Base-by-base conservation (phyloP, 2,329 filamentous ascomycete genomes). In the Diplodia corticola region DNA sequence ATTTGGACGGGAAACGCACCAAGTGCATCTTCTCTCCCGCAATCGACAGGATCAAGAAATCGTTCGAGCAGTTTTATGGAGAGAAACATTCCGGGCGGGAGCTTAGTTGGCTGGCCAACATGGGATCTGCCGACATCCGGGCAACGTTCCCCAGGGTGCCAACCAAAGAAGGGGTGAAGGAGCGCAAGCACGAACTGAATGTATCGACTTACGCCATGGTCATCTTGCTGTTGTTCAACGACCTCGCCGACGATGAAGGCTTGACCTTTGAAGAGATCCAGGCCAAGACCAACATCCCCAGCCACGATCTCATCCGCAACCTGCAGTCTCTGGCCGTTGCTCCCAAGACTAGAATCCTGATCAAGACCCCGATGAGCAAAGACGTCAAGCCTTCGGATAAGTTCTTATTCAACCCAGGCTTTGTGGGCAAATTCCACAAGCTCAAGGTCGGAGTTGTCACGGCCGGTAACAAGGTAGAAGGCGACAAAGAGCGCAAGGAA, bases 161-260 rank as follows among this genome's bases (percentile, higher is more conserved):
- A 46, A 89, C 90, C 37, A 93, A 93, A 72, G 86, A 88, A 13
- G 86, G 88, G 2, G 83, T 85, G 66, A 87, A 85, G 66, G 89
- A 91, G 69, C 85, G 90, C 37, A 88, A 89, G 40, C 94, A 98
- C 74, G 95, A 99, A 72, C 82, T 99, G 65, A 97, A 93, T 68
- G 93, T 96, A 22, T 90, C 93, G 1, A 98, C 95, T 0, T 95
- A 95, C 75, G 92, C 89, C 72, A 97, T 98, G 91, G 81, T 97
- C 22, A 88, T 98, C 26, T 79, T 99, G 22, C 78, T 96, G 51
- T 86, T 97, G 0, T 99, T 98, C 84, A 98, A 98, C 73, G 88
- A 94, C 44, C 73, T 96, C 0, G 77, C 81, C 2, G 71, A 79
- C 0, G 82, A 80, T 33, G 76, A 83, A 63, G 80, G 77, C 22